These are phyloP conservation scores for Trichoderma sp. DNA, from an alignment of 2,329 filamentous ascomycete genomes.

Conservation along the genomic window DNA sequence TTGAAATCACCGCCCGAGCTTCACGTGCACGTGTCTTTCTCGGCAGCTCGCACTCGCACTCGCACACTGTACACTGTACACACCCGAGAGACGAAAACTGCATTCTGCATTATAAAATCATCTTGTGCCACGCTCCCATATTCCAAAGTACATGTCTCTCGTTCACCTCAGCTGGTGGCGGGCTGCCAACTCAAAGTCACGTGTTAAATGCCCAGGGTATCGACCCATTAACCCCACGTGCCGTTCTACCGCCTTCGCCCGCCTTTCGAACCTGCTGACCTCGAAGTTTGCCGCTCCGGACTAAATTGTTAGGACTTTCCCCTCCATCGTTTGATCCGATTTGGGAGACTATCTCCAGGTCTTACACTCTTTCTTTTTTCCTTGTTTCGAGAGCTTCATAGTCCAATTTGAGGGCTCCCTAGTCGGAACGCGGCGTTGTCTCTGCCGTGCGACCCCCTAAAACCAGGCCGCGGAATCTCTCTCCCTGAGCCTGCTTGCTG, in stretches of 20 bases:
- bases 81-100: neutral
- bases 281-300: constrained; percentile 11
- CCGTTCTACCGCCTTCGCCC: constrained; percentile 19
- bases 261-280: constrained; percentile 17
- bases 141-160: neutral
- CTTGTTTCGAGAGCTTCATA: neutral
- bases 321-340: constrained; percentile 4
- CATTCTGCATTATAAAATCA: neutral
- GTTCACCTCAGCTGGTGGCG: neutral
- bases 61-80: too few species aligned
- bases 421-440: neutral
- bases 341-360: neutral
- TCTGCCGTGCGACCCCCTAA: constrained; percentile 3
- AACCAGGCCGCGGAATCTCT: neutral
- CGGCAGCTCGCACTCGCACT: neutral
- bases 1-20: neutral
- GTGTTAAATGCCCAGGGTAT: constrained; percentile 12
- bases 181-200: constrained; percentile 1
- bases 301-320: constrained; percentile 6
- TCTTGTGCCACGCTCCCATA: neutral
- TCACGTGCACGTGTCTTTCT: neutral
- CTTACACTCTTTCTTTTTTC: neutral
- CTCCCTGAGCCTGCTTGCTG: neutral
- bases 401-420: neutral
- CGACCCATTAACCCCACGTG: constrained; percentile 18